Evolutionary conservation across 805 yeast species (phyloP).

Genomic region (Saccharomycopsis olivae): DNA sequence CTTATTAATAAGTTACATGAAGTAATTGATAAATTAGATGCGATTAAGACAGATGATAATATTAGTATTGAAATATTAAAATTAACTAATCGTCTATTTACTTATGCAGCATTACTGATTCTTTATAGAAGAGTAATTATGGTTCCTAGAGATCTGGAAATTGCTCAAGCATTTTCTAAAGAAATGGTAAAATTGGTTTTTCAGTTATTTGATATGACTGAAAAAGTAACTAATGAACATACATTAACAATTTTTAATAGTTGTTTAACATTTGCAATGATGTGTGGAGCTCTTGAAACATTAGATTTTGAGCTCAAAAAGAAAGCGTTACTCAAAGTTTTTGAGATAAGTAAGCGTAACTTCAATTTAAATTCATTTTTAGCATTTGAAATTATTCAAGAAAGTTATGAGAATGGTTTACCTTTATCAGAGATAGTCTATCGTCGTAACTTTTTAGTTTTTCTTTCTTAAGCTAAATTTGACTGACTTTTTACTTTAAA

Average conservation of each 20-base stretch:
- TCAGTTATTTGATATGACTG: conserved; percentile 1
- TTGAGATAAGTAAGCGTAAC: conserved; percentile 6
- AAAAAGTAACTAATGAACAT: neutral
- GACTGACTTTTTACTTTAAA: no score
- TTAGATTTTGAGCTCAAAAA: conserved; percentile 6
- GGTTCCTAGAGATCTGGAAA: conserved; percentile 12
- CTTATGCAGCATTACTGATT: conserved; percentile 8
- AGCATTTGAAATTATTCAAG: conserved; percentile 10
- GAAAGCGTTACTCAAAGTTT: conserved; percentile 2
- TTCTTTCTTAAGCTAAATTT: conserved; percentile 1
- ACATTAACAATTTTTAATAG: conserved; percentile 5
- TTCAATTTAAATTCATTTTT: conserved; percentile 9
- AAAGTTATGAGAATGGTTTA: conserved; percentile 7
- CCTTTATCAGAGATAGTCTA: conserved; percentile 11
- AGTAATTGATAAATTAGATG: conserved; percentile 2
- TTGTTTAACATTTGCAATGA: conserved; percentile 6
- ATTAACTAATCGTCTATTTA: conserved; percentile 7
- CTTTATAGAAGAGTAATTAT: conserved; percentile 11
- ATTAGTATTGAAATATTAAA: conserved; percentile 1
- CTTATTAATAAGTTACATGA: neutral
- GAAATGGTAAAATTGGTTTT: conserved; percentile 4
- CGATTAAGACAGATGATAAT: neutral
- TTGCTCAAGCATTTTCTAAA: conserved; percentile 6
- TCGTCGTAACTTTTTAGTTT: conserved; percentile 1
- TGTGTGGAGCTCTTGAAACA: conserved; percentile 8